Conservation (phyloP, 331 rosid genomes). For the Spiraea crenata region DNA sequence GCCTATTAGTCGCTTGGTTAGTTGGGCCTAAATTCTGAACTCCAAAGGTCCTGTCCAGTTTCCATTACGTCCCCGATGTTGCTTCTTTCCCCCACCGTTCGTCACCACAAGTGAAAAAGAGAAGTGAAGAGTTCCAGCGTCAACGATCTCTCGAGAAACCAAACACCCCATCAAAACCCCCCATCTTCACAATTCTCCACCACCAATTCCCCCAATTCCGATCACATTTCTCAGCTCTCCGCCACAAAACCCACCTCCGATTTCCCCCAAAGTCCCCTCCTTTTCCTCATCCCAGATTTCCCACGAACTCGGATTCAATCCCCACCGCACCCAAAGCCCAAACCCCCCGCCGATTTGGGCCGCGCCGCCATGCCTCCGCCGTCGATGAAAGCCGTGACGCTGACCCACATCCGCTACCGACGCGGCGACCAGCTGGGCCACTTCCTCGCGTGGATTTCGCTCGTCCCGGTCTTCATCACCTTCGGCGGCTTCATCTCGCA, state of each 20-base stretch:
- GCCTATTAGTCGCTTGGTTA: too few relatives aligned
- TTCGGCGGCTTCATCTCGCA: conserved; percentile 85
- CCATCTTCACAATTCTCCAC: not conserved
- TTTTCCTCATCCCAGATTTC: conserved; percentile 2
- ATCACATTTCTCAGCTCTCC: not conserved
- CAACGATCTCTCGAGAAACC: conserved; percentile 20
- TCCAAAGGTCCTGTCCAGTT: not conserved
- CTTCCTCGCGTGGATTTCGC: conserved; percentile 53
- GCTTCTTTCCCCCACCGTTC: not conserved
- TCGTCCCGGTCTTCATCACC: conserved; percentile 67
- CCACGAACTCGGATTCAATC: conserved; percentile 1
- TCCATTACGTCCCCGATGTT: not conserved
- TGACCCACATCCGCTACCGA: conserved; percentile 47
- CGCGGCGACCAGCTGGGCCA: conserved; percentile 50
- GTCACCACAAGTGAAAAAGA: not conserved
- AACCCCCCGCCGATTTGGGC: not conserved
- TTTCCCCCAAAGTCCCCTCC: not conserved
- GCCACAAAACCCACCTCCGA: not conserved
- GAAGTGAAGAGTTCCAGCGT: not conserved
- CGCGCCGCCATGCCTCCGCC: conserved; percentile 14
- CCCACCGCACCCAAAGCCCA: not conserved
- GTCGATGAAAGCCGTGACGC: conserved; percentile 44
- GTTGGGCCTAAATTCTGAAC: not conserved
- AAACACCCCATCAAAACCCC: not conserved
- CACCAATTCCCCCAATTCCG: conserved; percentile 6